Percentiles rank a stretch among this genome's conserved stretches.
These are phyloP conservation scores for Fraxinus floribunda DNA, from an alignment of 305 asterid species.

Conservation along the genomic window DNA sequence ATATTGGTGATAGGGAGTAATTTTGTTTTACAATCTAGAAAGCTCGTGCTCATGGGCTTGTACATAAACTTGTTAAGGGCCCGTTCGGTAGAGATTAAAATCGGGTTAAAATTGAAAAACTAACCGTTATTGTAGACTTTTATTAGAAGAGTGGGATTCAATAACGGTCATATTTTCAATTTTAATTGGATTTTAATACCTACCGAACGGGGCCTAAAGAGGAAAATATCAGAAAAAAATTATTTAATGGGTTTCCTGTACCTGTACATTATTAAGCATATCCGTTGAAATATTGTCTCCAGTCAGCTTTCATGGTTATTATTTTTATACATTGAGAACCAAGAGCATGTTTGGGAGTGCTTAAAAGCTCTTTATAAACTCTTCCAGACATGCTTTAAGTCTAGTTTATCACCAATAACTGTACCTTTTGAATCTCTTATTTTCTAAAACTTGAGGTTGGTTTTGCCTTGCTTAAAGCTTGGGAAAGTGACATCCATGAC, in stretches of 20 bases:
- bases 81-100: no score
- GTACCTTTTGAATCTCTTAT: not conserved
- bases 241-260: not conserved
- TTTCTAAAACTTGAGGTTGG: not conserved
- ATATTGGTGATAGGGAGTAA: conserved; percentile 13
- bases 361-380: not conserved
- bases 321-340: not conserved
- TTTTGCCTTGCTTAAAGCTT: not conserved
- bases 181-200: no score
- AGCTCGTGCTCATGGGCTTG: not conserved
- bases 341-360: not conserved
- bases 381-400: not conserved
- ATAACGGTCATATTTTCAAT: no score
- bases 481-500: not conserved
- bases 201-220: not conserved
- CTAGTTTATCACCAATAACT: not conserved
- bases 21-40: not conserved
- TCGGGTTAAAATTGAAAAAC: no score
- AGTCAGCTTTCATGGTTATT: not conserved
- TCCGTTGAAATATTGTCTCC: not conserved
- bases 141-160: no score
- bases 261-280: not conserved
- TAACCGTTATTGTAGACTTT: no score
- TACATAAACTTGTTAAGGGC: not conserved
- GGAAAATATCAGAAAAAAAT: not conserved